phyloP scores from a whole-genome alignment of 1,284 basidiomycete species.

The Cryptococcus amylolentus region DNA sequence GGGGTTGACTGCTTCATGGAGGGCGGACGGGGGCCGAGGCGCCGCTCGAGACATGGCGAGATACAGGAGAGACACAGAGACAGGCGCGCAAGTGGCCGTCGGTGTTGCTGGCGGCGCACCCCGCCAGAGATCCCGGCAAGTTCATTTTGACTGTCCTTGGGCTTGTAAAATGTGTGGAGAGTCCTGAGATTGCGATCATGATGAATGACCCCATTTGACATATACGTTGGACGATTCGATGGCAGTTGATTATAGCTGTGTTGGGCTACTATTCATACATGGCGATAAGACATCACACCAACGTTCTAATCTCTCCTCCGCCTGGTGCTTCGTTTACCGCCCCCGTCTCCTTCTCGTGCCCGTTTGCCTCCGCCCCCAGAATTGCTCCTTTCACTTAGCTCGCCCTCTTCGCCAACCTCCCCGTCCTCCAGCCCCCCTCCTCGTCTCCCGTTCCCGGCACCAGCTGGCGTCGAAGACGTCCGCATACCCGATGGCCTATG shows the following conservation, averaged over 20 bases:
- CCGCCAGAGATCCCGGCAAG: too few relatives aligned
- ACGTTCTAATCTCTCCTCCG: neutral
- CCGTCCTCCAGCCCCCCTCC: neutral
- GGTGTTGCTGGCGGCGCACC: too few relatives aligned
- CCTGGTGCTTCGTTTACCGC: neutral
- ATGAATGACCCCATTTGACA: too few relatives aligned
- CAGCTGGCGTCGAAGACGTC: neutral
- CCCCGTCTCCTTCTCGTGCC: neutral
- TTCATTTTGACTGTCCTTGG: too few relatives aligned
- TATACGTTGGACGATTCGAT: too few relatives aligned
- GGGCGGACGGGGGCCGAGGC: neutral
- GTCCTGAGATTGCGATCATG: too few relatives aligned
- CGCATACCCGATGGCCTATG: neutral
- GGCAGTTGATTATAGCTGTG: too few relatives aligned
- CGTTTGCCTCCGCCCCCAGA: neutral
- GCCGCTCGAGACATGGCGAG: neutral
- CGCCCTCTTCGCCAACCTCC: neutral
- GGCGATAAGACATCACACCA: neutral
- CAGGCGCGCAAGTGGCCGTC: too few relatives aligned
- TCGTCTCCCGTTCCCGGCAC: neutral
- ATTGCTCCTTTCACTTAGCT: neutral
- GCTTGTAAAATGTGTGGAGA: too few relatives aligned
- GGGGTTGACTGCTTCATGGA: slow-evolving; percentile 28
- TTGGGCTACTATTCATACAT: neutral
- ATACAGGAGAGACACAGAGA: too few relatives aligned